Evolutionary conservation across 345 rosid species (phyloP), one percentile per base, ranked within the genome.

Genomic region (Lumnitzera littorea): DNA sequence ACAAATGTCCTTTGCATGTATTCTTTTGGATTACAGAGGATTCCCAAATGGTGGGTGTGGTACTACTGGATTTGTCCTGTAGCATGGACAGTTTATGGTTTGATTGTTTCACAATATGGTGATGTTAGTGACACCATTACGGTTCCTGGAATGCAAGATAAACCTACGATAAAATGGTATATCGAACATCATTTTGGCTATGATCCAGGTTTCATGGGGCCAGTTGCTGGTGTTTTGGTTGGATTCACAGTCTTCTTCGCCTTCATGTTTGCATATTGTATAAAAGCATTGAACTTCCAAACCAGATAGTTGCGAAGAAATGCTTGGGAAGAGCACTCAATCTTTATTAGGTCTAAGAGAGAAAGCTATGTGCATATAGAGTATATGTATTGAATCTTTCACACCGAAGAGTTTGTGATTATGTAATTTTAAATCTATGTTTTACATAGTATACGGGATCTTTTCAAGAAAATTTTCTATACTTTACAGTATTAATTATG

Each of bases 31-130:
- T 24, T 57, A 60, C 87, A 79, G 87, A 76, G 56, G 67, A 79
- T 82, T 48, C 87, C 82, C 11, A 64, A 62, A 51, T 82, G 84
- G 84, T 82, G 87, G 87, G 53, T 71, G 3, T 82, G 87, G 87
- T 79, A 76, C 68, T 79, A 74, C 60, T 77, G 74, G 73, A 70
- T 73, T 15, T 76, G 73, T 62, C 84, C 87, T 3, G 56, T 67
- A 20, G 72, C 82, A 4, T 79, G 87, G 87, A 82, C 81, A 15
- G 73, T 82, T 46, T 78, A 78, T 57, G 80, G 83, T 6, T 47
- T 78, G 57, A 75, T 82, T 11, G 69, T 73, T 55, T 67, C 82
- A 15, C 84, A 74, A 29, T 79, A 76, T 25, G 75, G 80, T 2
- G 84, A 79, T 20, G 53, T 76, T 10, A 58, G 58, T 5, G 67